Conservation (phyloP, 2,329 filamentous ascomycete genomes). For the Blumeria hordei region DNA sequence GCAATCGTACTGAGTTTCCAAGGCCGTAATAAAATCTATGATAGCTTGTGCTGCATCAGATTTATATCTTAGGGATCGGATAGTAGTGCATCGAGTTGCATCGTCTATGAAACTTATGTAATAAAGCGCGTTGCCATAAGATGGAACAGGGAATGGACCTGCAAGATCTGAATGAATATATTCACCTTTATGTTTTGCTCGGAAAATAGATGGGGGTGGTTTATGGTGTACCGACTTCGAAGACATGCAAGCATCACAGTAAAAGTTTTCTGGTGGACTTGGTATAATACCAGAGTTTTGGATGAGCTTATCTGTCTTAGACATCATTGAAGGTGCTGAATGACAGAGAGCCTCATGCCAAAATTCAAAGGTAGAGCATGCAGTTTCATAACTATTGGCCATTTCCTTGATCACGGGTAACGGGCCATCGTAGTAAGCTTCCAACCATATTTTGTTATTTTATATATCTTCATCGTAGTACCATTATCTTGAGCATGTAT, state of each 20-base stretch:
- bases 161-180: not conserved
- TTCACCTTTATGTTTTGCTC: not conserved
- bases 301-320: not conserved
- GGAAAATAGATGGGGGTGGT: not conserved
- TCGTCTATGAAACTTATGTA: constrained; percentile 1
- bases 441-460: not conserved
- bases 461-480: not conserved
- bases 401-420: not conserved
- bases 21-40: not conserved
- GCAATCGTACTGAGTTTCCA: not conserved
- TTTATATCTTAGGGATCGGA: not conserved
- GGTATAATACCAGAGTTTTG: not conserved
- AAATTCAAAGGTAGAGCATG: not conserved
- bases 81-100: not conserved
- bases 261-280: not conserved
- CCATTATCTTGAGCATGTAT: not conserved
- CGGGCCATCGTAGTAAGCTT: not conserved
- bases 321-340: not conserved
- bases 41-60: not conserved
- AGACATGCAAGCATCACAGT: not conserved
- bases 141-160: not conserved
- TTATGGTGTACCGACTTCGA: not conserved
- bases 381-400: not conserved
- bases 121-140: not conserved
- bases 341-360: not conserved